Evolutionary conservation across 345 rosid species (phyloP).

Genomic region (Populus alba): DNA sequence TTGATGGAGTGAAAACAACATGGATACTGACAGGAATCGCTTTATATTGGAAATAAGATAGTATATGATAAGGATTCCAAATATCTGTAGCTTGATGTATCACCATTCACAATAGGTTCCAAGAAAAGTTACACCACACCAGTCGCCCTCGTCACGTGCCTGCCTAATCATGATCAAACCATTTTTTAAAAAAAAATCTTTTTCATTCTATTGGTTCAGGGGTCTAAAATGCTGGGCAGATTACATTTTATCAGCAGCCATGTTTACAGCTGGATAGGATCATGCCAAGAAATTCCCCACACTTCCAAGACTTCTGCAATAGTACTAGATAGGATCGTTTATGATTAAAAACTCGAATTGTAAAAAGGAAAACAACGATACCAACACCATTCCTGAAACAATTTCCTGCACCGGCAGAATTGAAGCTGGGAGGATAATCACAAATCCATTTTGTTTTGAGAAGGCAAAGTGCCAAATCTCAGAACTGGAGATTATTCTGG

Average conservation of each 20-base stretch:
- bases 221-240: neutral
- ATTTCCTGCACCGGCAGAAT: too few species aligned
- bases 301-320: too few species aligned
- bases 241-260: too few species aligned
- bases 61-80: conserved; percentile 26
- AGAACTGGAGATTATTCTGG: too few species aligned
- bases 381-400: neutral
- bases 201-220: neutral
- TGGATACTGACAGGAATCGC: neutral
- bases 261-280: too few species aligned
- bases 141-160: conserved; percentile 14
- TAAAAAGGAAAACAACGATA: neutral
- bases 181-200: neutral
- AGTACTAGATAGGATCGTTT: too few species aligned
- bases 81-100: conserved; percentile 6
- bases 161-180: neutral
- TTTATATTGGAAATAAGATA: conserved; percentile 11
- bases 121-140: neutral
- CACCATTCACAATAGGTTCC: neutral
- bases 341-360: neutral
- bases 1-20: neutral
- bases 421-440: too few species aligned
- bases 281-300: neutral
- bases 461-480: too few species aligned
- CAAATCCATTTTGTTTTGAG: too few species aligned